A percentile compares a stretch with the other conserved stretches of the same genome.
phyloP scores from a whole-genome alignment of 139 green algal genomes.

The Bryopsis sp. region DNA sequence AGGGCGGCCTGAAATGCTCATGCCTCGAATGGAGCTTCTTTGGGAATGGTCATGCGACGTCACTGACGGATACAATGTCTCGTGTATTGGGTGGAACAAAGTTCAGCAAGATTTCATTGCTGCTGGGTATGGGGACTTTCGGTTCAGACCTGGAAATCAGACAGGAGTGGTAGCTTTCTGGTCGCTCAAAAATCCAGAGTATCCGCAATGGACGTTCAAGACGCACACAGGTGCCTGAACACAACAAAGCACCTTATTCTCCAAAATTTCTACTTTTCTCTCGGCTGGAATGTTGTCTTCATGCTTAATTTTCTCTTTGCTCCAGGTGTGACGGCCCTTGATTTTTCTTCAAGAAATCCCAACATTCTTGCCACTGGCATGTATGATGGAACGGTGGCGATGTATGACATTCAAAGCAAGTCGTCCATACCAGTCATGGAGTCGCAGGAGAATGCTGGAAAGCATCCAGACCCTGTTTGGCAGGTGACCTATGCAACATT shows the following conservation, averaged over 20 bases:
- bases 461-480: slow-evolving; percentile 71
- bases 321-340: slow-evolving; percentile 56
- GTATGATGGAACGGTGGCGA: slow-evolving; percentile 51
- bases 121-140: slow-evolving; percentile 61
- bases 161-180: slow-evolving; percentile 64
- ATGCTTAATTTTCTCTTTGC: not conserved
- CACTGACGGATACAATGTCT: slow-evolving; percentile 32
- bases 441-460: slow-evolving; percentile 37
- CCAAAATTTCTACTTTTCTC: too few relatives aligned
- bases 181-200: slow-evolving; percentile 66
- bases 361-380: slow-evolving; percentile 57
- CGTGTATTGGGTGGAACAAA: slow-evolving; percentile 63
- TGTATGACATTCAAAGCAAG: slow-evolving; percentile 58
- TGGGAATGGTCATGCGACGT: slow-evolving; percentile 55
- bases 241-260: too few relatives aligned
- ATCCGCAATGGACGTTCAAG: slow-evolving; percentile 60
- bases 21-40: slow-evolving; percentile 36
- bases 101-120: slow-evolving; percentile 51
- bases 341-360: slow-evolving; percentile 49
- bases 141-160: slow-evolving; percentile 23
- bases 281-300: not conserved
- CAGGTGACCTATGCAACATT: too few relatives aligned
- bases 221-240: slow-evolving; percentile 22
- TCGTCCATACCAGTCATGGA: slow-evolving; percentile 42
- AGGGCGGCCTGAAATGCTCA: not conserved